phyloP scores from a whole-genome alignment of 2,329 filamentous ascomycete species.

The Didymella keratinophila region DNA sequence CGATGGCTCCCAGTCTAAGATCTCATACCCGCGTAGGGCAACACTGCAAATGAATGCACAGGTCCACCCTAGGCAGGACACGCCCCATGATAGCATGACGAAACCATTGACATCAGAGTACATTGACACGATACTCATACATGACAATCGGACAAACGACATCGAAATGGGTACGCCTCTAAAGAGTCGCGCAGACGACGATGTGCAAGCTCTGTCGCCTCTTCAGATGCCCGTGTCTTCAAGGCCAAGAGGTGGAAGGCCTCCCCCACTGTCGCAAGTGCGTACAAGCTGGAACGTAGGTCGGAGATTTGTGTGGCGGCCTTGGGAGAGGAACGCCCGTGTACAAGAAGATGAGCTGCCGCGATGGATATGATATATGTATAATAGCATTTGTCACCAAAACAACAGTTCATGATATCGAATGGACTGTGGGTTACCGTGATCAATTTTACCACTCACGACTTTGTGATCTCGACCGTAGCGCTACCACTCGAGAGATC shows the following conservation, averaged over 20 bases:
- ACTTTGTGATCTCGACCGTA: conserved; percentile 22
- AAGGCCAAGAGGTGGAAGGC: not conserved
- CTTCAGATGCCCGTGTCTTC: not conserved
- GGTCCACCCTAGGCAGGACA: not conserved
- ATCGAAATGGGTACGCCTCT: not conserved
- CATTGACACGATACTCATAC: not conserved
- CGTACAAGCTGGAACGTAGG: not conserved
- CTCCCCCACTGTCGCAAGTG: not conserved
- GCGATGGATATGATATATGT: not conserved
- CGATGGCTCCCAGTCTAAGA: not conserved
- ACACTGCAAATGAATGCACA: not conserved
- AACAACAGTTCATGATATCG: not conserved
- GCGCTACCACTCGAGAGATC: conserved; percentile 23
- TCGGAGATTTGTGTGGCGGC: not conserved
- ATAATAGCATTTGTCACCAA: not conserved
- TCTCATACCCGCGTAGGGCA: not conserved
- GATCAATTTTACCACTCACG: not conserved
- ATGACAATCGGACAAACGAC: not conserved
- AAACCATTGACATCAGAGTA: not conserved
- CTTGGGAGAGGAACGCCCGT: not conserved
- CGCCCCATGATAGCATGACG: conserved; percentile 1
- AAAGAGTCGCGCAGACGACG: not conserved
- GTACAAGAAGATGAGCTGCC: not conserved
- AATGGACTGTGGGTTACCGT: not conserved
- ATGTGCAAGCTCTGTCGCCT: not conserved